These are phyloP conservation scores for Chionographis japonica DNA, from an alignment of 106 monocot species.

Conservation along the genomic window DNA sequence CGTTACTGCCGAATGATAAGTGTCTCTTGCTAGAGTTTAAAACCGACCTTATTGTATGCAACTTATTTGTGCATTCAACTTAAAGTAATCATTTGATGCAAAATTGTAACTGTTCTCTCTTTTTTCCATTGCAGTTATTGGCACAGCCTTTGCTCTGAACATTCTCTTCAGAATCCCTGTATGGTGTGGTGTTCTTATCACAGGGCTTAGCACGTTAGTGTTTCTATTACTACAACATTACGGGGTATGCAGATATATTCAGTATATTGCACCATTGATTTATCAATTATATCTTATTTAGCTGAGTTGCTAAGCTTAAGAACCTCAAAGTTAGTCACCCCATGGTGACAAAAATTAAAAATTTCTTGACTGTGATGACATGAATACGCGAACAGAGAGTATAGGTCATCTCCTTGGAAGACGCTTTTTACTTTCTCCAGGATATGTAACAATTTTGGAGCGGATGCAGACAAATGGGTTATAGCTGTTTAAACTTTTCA, in stretches of 20 bases:
- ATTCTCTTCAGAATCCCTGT: constrained; percentile 83
- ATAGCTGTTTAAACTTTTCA: no score
- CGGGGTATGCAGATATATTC: constrained; percentile 56
- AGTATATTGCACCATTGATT: neutral
- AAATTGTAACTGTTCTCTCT: neutral
- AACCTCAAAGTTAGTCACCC: no score
- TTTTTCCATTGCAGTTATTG: constrained; percentile 62
- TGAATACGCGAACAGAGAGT: no score
- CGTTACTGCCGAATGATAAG: no score
- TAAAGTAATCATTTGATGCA: neutral
- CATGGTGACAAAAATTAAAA: no score
- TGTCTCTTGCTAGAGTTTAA: no score
- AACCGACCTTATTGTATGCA: neutral
- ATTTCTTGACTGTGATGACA: no score
- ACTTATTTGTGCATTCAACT: neutral
- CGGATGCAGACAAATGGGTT: no score
- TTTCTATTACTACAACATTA: constrained; percentile 89
- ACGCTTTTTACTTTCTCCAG: no score
- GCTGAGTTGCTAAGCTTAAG: neutral
- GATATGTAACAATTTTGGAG: no score
- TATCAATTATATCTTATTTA: neutral
- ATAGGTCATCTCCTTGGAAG: no score
- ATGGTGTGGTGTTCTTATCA: constrained; percentile 92
- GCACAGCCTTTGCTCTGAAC: constrained; percentile 94
- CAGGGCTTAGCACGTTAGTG: constrained; percentile 82